Evolutionary conservation across 2,329 filamentous ascomycete species (phyloP), one percentile per base, ranked within the genome.

Genomic region (Exophiala aquamarina): DNA sequence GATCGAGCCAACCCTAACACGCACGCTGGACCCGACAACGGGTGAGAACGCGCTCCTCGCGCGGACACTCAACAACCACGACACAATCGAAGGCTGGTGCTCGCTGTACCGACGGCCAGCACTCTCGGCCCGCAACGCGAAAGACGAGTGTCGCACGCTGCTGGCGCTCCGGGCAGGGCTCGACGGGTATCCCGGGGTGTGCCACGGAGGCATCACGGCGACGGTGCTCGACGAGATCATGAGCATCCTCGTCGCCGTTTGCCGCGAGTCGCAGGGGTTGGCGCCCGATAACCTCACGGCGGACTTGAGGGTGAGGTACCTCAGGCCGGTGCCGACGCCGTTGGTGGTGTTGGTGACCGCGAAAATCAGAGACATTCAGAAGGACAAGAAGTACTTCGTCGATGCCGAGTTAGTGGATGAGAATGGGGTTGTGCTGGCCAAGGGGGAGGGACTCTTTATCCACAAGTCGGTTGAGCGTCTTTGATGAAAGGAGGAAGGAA

Each of bases 161-260:
- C 33, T 52, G 10, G 42, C 39, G 19, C 49, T 54, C 17, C 8
- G 17, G 6, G 23, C 39, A 2, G 52, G 52, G 3, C 33, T 54
- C 11, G 40, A 52, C 32, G 52, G 52, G 10, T 52, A 52, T 21
- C 28, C 32, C 6, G 26, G 45, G 5, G 34, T 54, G 14, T 42
- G 35, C 13, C 52, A 54, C 33, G 52, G 52, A n/a, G 49, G 52
- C 13, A 43, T 52, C 13, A 36, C 35, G 2, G 49, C 52, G 14
- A 49, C 41, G 2, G 19, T 54, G 9, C 29, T 49, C 18, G 49
- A 54, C 41, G 50, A 54, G 47, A 39, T 47, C 34, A 37, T 49
- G 49, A 52, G 49, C 17, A 23, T 45, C 8, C 37, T 52, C 13
- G 46, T 49, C 15, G 9, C 19, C n/a, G 36, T 45, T 3, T 52